phyloP scores from a whole-genome alignment of 225 moss, liverwort and hornwort genomes.

The Physcomitrium patens region DNA sequence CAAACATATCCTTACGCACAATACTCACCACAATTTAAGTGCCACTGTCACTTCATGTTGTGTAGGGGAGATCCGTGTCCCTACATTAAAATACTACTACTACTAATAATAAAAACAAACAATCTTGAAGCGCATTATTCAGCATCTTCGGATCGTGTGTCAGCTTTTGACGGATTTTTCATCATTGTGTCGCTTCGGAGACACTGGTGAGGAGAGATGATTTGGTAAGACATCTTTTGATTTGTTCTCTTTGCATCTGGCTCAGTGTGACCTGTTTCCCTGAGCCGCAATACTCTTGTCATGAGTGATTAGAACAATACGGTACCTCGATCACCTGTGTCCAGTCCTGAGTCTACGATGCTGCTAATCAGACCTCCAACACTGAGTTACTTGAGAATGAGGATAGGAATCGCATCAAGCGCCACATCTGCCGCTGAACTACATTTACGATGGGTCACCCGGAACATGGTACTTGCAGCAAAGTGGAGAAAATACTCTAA shows the following conservation, averaged over 20 bases:
- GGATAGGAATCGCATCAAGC: background rate
- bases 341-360: background rate
- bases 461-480: background rate
- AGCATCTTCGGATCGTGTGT: background rate
- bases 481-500: background rate
- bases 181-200: background rate
- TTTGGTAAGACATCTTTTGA: background rate
- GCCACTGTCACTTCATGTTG: background rate
- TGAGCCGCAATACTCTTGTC: background rate
- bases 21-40: background rate
- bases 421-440: too few species aligned
- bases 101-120: too few species aligned
- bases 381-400: background rate
- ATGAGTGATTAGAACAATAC: background rate
- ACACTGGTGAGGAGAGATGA: background rate
- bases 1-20: background rate
- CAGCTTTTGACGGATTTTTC: background rate
- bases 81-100: background rate
- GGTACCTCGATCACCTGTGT: background rate
- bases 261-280: background rate
- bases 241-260: too few species aligned
- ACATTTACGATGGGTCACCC: background rate
- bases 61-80: background rate
- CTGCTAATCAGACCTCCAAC: background rate
- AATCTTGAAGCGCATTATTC: background rate